Percentiles rank a stretch among this genome's conserved stretches.
Evolutionary conservation across 1,139 yeast species (phyloP).

Genomic region (Saccharomyces pastorianus): DNA sequence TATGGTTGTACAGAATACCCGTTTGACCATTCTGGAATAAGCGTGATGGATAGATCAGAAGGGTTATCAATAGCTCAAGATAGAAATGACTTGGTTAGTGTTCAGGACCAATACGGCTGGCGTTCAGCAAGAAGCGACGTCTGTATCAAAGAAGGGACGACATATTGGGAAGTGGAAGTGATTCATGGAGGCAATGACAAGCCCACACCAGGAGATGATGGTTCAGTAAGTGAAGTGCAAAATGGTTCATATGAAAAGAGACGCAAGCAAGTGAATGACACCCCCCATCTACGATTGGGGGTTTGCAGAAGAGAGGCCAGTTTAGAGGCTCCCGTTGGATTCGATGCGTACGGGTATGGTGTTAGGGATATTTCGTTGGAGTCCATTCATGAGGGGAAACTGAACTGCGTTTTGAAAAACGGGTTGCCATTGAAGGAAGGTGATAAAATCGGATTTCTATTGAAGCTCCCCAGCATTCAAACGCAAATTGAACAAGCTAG

Average conservation of each 20-base stretch:
- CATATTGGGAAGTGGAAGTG: slow-evolving; percentile 59
- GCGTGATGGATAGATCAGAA: slow-evolving; percentile 65
- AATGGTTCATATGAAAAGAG: slow-evolving; percentile 10
- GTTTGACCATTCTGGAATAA: slow-evolving; percentile 58
- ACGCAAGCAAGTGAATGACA: slow-evolving; percentile 21
- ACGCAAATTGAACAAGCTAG: slow-evolving; percentile 37
- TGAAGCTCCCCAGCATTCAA: slow-evolving; percentile 53
- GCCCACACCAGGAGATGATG: slow-evolving; percentile 7
- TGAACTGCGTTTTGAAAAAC: slow-evolving; percentile 12
- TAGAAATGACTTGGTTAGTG: slow-evolving; percentile 26
- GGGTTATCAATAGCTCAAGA: slow-evolving; percentile 45
- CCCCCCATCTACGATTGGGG: slow-evolving; percentile 72
- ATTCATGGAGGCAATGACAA: slow-evolving; percentile 23
- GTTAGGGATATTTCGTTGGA: slow-evolving; percentile 77
- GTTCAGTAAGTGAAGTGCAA: slow-evolving; percentile 4
- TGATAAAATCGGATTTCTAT: slow-evolving; percentile 72
- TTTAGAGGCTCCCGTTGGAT: slow-evolving; percentile 92
- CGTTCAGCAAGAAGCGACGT: slow-evolving; percentile 69
- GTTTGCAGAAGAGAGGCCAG: slow-evolving; percentile 78
- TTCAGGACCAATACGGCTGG: slow-evolving; percentile 66
- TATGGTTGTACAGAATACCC: slow-evolving; percentile 71
- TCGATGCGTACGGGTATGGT: slow-evolving; percentile 91
- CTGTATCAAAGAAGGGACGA: slow-evolving; percentile 68
- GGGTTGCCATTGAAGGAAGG: slow-evolving; percentile 47
- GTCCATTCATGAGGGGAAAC: slow-evolving; percentile 46